Evolutionary conservation across 2,329 filamentous ascomycete species (phyloP).

Genomic region (Intubia oerlemansii): DNA sequence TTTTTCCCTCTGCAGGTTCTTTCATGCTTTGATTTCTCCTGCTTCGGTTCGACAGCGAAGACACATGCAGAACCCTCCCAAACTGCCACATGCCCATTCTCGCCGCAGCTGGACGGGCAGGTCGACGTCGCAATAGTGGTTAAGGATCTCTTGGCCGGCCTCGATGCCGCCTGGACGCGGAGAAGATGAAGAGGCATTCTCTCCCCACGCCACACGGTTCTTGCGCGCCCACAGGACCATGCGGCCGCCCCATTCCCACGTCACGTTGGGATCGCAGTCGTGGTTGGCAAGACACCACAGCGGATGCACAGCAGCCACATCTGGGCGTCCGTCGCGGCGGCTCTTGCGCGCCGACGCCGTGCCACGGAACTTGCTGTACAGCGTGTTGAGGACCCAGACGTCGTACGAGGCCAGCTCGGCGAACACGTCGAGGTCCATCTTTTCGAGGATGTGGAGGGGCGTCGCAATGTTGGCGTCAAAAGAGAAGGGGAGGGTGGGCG

Average conservation of each 20-base stretch:
- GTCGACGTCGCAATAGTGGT: constrained; percentile 82
- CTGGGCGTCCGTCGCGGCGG: constrained; percentile 57
- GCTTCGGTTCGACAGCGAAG: constrained; percentile 58
- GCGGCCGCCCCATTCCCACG: constrained; percentile 75
- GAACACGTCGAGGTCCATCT: constrained; percentile 68
- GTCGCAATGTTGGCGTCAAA: constrained; percentile 56
- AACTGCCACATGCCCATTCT: constrained; percentile 71
- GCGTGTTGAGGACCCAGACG: constrained; percentile 71
- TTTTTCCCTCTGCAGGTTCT: background rate
- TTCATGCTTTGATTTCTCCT: constrained; percentile 8
- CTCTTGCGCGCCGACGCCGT: constrained; percentile 75
- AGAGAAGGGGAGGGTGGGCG: constrained; percentile 48
- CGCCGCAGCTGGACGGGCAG: constrained; percentile 59
- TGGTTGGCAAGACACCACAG: constrained; percentile 96
- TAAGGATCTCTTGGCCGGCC: constrained; percentile 67
- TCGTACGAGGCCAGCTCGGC: constrained; percentile 36
- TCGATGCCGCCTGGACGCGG: constrained; percentile 36
- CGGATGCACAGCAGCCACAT: constrained; percentile 83
- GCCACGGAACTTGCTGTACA: constrained; percentile 82
- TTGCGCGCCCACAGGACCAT: constrained; percentile 50
- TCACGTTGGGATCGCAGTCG: constrained; percentile 84
- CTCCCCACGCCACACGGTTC: constrained; percentile 22
- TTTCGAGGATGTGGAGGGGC: constrained; percentile 59
- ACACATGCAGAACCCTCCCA: constrained; percentile 83
- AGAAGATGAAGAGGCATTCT: no score